Evolutionary conservation across 257 asterid species (phyloP), one percentile per base, ranked within the genome.

Genomic region (Scutellaria minor): DNA sequence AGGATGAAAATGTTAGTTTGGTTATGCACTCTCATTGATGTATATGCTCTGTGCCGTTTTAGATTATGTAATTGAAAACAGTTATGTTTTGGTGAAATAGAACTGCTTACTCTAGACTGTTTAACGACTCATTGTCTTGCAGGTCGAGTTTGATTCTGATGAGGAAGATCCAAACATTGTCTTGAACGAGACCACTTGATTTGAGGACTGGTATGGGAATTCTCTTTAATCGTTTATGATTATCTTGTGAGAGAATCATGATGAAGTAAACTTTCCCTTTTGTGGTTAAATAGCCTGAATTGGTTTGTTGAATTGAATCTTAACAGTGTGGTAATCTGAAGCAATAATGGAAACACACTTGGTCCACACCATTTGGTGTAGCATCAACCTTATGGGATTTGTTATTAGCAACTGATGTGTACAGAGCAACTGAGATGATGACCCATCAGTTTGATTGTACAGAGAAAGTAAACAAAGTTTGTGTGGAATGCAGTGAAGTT

Each of bases 141-240:
- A 88, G 96, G 97, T 83, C 12, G 96, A 90, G 76, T 90, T 90
- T 68, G 97, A 88, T 75, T 90, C 97, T 18, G 97, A 87, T 66
- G 97, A 90, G 78, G 97, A 90, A 81, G 92, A 90, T 80, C 96
- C 97, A 6, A 90, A 90, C 59, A 27, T 80, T 41, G 84, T 76
- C 78, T 83, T 72, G 50, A 79, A 78, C 18, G 71, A 65, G 64
- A 42, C 70, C 44, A 41, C 50, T 45, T 83, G 77, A 76, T 20
- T 55, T 13, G 4, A 58, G 48, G 63, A 39, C 20, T 37, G 47
- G 40, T 45, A 67, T 5, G 5, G 31, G 12, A 31, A 27, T 47
- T 45, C 50, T 31, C 58, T 14, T 57, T 2, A 52, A 51, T 15
- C 52, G 44, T 52, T 63, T 13, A 62, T 52, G 44, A 53, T 63